A percentile compares a stretch with the other conserved stretches of the same genome.
Evolutionary conservation across 2,329 filamentous ascomycete genomes (phyloP).

Genomic region (Phyllosticta ampelicida): DNA sequence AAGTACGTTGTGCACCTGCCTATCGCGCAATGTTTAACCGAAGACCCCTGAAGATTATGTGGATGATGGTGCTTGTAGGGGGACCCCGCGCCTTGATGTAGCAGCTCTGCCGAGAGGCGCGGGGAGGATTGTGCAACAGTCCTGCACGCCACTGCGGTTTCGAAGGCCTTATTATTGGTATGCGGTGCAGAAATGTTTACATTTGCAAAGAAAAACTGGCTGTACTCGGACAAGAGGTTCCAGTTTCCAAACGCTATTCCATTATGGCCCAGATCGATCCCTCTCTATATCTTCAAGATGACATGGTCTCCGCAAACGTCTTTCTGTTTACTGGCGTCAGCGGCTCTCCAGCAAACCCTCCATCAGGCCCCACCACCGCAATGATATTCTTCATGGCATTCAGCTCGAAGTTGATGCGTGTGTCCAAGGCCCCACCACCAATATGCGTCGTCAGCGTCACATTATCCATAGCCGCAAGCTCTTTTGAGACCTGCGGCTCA

Average conservation of each 20-base stretch:
- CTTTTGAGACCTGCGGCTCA: conserved; percentile 24
- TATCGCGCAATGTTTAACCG: background rate
- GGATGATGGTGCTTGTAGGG: background rate
- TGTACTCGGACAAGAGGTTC: too few species aligned
- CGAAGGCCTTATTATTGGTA: background rate
- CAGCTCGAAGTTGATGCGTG: conserved; percentile 48
- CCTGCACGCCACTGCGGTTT: background rate
- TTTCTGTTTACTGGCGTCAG: conserved; percentile 45
- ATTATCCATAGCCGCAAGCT: conserved; percentile 21
- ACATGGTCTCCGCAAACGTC: conserved; percentile 26
- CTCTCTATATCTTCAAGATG: background rate
- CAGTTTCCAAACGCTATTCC: too few species aligned
- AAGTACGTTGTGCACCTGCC: background rate
- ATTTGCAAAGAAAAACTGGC: too few species aligned
- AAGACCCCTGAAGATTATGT: background rate
- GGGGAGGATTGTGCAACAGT: background rate
- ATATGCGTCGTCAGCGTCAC: conserved; percentile 45
- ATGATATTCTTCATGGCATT: conserved; percentile 51
- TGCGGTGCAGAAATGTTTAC: background rate
- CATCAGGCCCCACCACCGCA: conserved; percentile 19
- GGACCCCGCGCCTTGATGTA: background rate
- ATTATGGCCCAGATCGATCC: background rate
- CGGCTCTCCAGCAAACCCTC: conserved; percentile 33
- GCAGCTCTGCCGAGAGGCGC: background rate
- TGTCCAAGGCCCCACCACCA: conserved; percentile 49